phyloP scores from a whole-genome alignment of 805 yeast genomes.

The Lipomyces spencermartinsiae region DNA sequence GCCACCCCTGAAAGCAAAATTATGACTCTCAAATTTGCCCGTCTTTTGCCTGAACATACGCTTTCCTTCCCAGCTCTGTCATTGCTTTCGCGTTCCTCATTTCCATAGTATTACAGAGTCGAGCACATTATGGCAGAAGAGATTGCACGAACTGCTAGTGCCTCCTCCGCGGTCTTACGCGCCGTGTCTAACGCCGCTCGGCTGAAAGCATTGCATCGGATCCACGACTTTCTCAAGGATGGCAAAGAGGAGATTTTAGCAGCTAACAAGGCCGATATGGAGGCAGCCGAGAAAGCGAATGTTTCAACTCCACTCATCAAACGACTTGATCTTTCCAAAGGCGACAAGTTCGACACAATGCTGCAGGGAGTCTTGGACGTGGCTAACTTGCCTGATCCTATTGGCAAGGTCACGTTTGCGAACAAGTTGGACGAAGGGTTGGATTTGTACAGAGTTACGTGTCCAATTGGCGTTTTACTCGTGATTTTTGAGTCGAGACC shows the following conservation, averaged over 20 bases:
- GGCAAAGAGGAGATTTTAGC: conserved; percentile 66
- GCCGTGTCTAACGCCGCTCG: conserved; percentile 76
- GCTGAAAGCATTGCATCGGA: conserved; percentile 70
- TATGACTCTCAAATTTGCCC: background rate
- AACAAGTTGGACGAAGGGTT: conserved; percentile 89
- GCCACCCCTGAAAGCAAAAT: background rate
- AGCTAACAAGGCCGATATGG: conserved; percentile 80
- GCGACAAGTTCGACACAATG: conserved; percentile 92
- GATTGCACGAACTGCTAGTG: conserved; percentile 80
- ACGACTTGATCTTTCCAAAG: conserved; percentile 79
- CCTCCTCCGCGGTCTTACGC: conserved; percentile 83
- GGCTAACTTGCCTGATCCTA: conserved; percentile 86
- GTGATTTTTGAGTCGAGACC: conserved; percentile 97
- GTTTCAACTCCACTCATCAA: conserved; percentile 64
- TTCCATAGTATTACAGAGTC: background rate
- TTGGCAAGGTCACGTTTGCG: conserved; percentile 85
- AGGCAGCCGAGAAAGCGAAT: conserved; percentile 62
- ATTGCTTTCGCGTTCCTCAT: background rate
- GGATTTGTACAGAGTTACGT: conserved; percentile 78
- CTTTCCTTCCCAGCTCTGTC: background rate
- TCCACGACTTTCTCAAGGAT: conserved; percentile 70
- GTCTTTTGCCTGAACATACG: background rate
- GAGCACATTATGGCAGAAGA: conserved; percentile 58
- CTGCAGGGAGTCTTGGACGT: conserved; percentile 93
- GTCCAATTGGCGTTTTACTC: conserved; percentile 92